These are phyloP conservation scores for Cladosporium sp. DNA, from an alignment of 2,329 filamentous ascomycete genomes.

Conservation along the genomic window DNA sequence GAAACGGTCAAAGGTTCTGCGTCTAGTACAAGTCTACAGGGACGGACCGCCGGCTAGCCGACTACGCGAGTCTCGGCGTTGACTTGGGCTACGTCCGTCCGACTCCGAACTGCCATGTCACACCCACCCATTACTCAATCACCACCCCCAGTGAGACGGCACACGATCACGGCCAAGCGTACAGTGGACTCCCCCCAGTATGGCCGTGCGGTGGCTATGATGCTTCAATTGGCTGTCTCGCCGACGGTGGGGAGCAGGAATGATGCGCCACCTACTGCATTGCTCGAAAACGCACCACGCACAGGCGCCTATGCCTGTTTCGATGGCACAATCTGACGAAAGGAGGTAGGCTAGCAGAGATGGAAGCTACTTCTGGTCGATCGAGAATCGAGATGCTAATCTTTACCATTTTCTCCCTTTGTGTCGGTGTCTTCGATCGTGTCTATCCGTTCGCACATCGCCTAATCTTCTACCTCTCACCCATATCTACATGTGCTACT, in stretches of 20 bases:
- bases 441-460: background rate
- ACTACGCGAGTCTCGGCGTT: background rate
- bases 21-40: too few relatives aligned
- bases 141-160: background rate
- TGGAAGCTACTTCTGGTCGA: conserved; percentile 3
- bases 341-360: background rate
- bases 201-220: conserved; percentile 3
- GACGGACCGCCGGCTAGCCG: background rate
- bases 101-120: too few relatives aligned
- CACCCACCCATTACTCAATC: conserved; percentile 4
- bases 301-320: background rate
- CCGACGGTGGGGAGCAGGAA: background rate
- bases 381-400: conserved; percentile 13
- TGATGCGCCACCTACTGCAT: background rate
- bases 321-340: background rate
- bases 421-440: background rate
- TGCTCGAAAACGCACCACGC: background rate
- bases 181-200: conserved; percentile 3
- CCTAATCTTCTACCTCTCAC: background rate
- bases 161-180: background rate
- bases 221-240: conserved; percentile 3
- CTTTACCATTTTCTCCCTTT: background rate
- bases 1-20: background rate
- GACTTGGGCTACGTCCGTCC: background rate
- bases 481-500: background rate